Percentiles rank a stretch among this genome's conserved stretches.
Conservation (phyloP, 495 filamentous ascomycete species). For the Aspergillus wentii region DNA sequence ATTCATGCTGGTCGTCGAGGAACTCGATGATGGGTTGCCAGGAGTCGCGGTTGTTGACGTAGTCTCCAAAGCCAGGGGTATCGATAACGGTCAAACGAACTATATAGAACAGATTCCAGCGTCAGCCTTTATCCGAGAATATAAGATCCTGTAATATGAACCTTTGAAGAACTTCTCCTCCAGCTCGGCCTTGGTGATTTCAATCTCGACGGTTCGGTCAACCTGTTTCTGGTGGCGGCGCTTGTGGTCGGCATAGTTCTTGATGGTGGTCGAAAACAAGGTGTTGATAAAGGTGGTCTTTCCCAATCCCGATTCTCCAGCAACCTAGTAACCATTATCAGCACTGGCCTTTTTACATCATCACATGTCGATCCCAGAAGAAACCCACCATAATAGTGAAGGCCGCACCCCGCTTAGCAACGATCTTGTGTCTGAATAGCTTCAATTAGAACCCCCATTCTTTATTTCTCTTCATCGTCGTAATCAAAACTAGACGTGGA, state of each 20-base stretch:
- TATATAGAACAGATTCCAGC: conserved; percentile 30
- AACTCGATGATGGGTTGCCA: conserved; percentile 99
- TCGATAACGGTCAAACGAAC: conserved; percentile 98
- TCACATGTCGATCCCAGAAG: conserved; percentile 4
- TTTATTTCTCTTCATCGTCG: conserved; percentile 4
- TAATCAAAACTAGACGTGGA: background rate
- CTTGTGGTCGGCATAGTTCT: conserved; percentile 99
- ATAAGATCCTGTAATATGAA: conserved; percentile 32
- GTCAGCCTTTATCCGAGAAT: conserved; percentile 9
- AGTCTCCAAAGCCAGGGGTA: conserved; percentile 97
- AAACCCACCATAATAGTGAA: conserved; percentile 94
- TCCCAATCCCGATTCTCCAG: conserved; percentile 96
- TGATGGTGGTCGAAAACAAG: conserved; percentile 98
- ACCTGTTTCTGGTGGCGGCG: conserved; percentile 97
- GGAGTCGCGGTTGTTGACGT: conserved; percentile 99
- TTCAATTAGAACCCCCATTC: conserved; percentile 27
- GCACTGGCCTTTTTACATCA: conserved; percentile 8
- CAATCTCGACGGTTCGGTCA: conserved; percentile 99
- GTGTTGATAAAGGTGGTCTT: conserved; percentile 99
- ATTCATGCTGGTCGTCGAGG: conserved; percentile 99
- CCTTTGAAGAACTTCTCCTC: conserved; percentile 99
- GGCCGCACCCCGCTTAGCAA: conserved; percentile 96
- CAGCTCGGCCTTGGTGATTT: conserved; percentile 98
- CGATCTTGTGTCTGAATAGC: conserved; percentile 84
- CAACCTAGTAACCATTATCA: conserved; percentile 59